phyloP scores from a whole-genome alignment of 352 stramenopile species.

The Plasmopara halstedii region DNA sequence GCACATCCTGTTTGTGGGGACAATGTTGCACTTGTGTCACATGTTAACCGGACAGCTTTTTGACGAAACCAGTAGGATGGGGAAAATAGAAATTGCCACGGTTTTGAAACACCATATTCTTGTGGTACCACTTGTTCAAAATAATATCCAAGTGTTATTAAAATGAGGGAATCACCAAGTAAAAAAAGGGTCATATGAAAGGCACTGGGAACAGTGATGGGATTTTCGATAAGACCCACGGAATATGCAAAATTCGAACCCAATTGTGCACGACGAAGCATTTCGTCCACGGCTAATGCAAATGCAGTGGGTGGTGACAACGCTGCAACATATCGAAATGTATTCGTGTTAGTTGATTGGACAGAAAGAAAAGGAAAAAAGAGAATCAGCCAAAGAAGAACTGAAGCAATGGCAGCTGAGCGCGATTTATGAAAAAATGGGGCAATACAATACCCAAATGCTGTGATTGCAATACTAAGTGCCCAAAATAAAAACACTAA shows the following conservation, averaged over 20 bases:
- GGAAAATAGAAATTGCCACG: constrained; percentile 87
- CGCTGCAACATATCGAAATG: constrained; percentile 40
- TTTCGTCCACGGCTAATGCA: constrained; percentile 47
- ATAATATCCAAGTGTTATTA: constrained; percentile 85
- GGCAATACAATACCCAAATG: constrained; percentile 56
- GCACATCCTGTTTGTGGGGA: constrained; percentile 18
- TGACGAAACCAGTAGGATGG: constrained; percentile 30
- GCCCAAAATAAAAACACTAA: constrained; percentile 63
- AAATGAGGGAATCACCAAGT: constrained; percentile 74
- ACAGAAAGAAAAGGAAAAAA: constrained; percentile 71
- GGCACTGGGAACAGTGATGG: constrained; percentile 37
- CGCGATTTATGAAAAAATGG: constrained; percentile 69
- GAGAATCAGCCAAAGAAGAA: constrained; percentile 63
- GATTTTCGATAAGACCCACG: constrained; percentile 27
- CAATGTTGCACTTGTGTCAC: not conserved
- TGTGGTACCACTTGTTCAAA: constrained; percentile 89
- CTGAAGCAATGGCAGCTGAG: constrained; percentile 49
- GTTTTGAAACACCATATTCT: constrained; percentile 82
- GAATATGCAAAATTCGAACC: constrained; percentile 58
- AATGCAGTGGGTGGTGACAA: constrained; percentile 60
- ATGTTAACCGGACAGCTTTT: constrained; percentile 2
- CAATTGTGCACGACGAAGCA: constrained; percentile 48
- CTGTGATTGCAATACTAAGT: constrained; percentile 48
- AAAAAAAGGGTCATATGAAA: constrained; percentile 53
- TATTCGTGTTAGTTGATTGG: constrained; percentile 31